Evolutionary conservation across 2,329 filamentous ascomycete species (phyloP).

Genomic region (Lasiodiplodia sp.): DNA sequence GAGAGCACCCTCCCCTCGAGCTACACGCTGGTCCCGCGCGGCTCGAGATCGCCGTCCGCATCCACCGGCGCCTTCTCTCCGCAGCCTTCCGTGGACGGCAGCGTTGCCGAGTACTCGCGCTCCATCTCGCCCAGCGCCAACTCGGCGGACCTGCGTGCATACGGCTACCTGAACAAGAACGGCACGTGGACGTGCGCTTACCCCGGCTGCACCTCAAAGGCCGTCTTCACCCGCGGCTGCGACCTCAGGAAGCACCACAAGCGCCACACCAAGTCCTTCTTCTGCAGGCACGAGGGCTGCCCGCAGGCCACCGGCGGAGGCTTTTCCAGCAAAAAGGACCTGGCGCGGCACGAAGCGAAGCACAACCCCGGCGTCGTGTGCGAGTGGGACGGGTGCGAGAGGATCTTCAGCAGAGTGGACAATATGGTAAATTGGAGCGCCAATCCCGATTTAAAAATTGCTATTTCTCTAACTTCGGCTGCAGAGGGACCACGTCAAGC

Average conservation of each 20-base stretch:
- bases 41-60: constrained; percentile 26
- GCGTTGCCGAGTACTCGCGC: constrained; percentile 38
- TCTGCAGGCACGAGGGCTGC: constrained; percentile 66
- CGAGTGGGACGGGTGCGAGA: constrained; percentile 64
- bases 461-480: constrained; percentile 1
- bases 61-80: constrained; percentile 28
- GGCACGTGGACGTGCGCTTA: constrained; percentile 66
- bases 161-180: constrained; percentile 54
- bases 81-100: constrained; percentile 29
- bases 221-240: constrained; percentile 65
- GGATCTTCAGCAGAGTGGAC: constrained; percentile 67
- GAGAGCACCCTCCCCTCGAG: constrained; percentile 29
- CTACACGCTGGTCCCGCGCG: constrained; percentile 21
- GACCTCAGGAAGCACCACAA: constrained; percentile 70
- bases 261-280: constrained; percentile 67
- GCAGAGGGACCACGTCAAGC: constrained; percentile 51
- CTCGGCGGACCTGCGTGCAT: constrained; percentile 47
- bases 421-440: constrained; percentile 60
- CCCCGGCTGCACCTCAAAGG: constrained; percentile 65
- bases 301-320: constrained; percentile 64
- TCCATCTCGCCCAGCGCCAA: constrained; percentile 48
- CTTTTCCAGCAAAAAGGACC: constrained; percentile 70
- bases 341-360: constrained; percentile 67
- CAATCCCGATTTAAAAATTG: background rate
- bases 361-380: constrained; percentile 68